These are phyloP conservation scores for Tylopilus rubrobrunneus DNA, from an alignment of 768 basidiomycete species.

Conservation along the genomic window DNA sequence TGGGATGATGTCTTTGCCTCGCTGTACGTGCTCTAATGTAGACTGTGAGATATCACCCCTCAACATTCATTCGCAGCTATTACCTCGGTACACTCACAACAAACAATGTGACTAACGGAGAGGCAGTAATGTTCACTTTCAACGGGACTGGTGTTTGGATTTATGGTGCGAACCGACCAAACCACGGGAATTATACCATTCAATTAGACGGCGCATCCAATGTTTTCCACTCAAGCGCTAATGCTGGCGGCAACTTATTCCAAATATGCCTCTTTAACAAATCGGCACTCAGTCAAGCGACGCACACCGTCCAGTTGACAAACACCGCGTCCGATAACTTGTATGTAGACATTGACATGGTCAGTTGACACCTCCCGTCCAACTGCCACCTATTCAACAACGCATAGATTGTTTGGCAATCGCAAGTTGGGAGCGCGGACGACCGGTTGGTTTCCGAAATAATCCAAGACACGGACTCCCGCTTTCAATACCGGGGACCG, in stretches of 20 bases:
- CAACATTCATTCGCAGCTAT: conserved; percentile 26
- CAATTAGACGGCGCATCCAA: too few relatives aligned
- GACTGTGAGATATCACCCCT: background rate
- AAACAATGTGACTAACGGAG: conserved; percentile 33
- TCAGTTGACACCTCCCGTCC: background rate
- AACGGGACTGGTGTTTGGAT: conserved; percentile 49
- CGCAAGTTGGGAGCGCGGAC: conserved; percentile 18
- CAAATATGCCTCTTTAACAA: too few relatives aligned
- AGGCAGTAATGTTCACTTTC: conserved; percentile 38
- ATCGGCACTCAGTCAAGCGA: background rate
- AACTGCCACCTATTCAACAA: background rate
- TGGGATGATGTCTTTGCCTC: conserved; percentile 9
- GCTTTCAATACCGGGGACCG: conserved; percentile 37
- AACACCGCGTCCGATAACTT: conserved; percentile 32
- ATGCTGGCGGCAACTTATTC: too few relatives aligned
- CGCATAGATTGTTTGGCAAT: conserved; percentile 28
- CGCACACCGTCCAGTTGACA: conserved; percentile 34
- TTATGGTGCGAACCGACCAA: conserved; percentile 46
- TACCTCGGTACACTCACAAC: conserved; percentile 38
- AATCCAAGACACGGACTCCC: conserved; percentile 36
- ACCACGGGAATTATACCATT: conserved; percentile 34
- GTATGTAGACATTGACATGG: conserved; percentile 48
- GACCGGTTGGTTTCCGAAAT: conserved; percentile 16
- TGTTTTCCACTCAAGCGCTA: too few relatives aligned
- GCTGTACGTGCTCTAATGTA: conserved; percentile 7